A percentile compares a stretch with the other conserved stretches of the same genome.
These are phyloP conservation scores for Suhomyces panamericanus DNA, from an alignment of 1,139 yeast genomes.

Conservation along the genomic window DNA sequence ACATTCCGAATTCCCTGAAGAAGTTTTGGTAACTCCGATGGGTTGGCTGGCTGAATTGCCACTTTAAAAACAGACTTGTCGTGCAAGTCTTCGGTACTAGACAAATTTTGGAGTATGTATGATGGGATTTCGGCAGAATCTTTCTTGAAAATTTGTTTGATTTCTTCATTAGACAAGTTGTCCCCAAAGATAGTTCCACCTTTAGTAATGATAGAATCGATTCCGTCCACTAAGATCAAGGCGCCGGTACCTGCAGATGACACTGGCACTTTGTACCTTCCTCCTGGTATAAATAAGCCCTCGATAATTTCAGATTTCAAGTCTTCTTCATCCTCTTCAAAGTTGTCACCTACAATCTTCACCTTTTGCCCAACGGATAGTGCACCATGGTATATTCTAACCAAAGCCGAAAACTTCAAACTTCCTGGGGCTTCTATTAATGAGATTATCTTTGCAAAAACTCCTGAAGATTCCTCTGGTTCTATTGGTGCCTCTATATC, in stretches of 20 bases:
- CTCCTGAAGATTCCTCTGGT: not conserved
- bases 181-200: conserved; percentile 54
- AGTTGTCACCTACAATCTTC: conserved; percentile 59
- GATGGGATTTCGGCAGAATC: conserved; percentile 1
- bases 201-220: conserved; percentile 55
- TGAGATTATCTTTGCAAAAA: conserved; percentile 61
- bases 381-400: conserved; percentile 63
- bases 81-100: not conserved
- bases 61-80: conserved; percentile 57
- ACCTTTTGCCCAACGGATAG: conserved; percentile 50
- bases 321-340: conserved; percentile 53
- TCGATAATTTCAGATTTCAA: conserved; percentile 45
- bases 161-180: conserved; percentile 9
- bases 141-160: not conserved
- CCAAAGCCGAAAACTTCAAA: conserved; percentile 51
- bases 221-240: conserved; percentile 66
- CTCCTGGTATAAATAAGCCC: conserved; percentile 63
- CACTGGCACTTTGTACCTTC: conserved; percentile 65
- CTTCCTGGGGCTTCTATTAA: conserved; percentile 55
- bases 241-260: conserved; percentile 61
- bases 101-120: conserved; percentile 1
- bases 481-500: conserved; percentile 1
- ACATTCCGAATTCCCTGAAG: conserved; percentile 66
- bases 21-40: conserved; percentile 75
- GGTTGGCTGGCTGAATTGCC: conserved; percentile 79